Evolutionary conservation across 2,329 filamentous ascomycete genomes (phyloP).

Genomic region (Plectosphaerella sp.): DNA sequence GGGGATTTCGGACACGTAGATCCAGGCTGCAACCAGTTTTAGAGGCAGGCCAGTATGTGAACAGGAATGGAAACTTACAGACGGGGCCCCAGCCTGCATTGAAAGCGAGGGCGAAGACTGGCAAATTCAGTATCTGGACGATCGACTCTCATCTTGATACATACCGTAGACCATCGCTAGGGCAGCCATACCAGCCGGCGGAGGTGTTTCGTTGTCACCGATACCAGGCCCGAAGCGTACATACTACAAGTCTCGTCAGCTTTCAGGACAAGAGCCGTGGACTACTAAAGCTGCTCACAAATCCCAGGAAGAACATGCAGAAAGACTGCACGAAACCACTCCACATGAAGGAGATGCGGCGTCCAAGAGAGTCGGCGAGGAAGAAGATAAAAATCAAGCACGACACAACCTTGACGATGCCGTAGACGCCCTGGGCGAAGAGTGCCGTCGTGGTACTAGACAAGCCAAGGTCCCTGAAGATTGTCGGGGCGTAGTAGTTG

Average conservation of each 20-base stretch:
- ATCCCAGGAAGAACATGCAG: slow-evolving; percentile 56
- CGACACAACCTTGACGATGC: slow-evolving; percentile 60
- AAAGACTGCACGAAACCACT: slow-evolving; percentile 19
- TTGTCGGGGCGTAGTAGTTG: slow-evolving; percentile 60
- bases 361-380: slow-evolving; percentile 59
- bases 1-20: slow-evolving; percentile 58
- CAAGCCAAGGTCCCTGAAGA: slow-evolving; percentile 57
- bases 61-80: slow-evolving; percentile 45
- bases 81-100: slow-evolving; percentile 53
- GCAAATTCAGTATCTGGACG: background rate
- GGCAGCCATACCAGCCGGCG: slow-evolving; percentile 44
- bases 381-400: slow-evolving; percentile 59
- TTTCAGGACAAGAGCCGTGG: too few species aligned
- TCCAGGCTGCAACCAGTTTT: slow-evolving; percentile 14
- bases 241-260: slow-evolving; percentile 26
- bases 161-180: slow-evolving; percentile 53
- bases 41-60: background rate
- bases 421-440: slow-evolving; percentile 65
- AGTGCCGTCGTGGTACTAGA: slow-evolving; percentile 46
- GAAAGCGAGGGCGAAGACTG: slow-evolving; percentile 48
- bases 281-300: slow-evolving; percentile 22
- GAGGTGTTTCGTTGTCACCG: slow-evolving; percentile 30
- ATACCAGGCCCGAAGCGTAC: slow-evolving; percentile 39
- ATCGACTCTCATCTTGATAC: background rate
- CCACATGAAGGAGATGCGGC: slow-evolving; percentile 32